Conservation (phyloP, 2,329 filamentous ascomycete genomes). For the Ploettnerulaceae sp. region DNA sequence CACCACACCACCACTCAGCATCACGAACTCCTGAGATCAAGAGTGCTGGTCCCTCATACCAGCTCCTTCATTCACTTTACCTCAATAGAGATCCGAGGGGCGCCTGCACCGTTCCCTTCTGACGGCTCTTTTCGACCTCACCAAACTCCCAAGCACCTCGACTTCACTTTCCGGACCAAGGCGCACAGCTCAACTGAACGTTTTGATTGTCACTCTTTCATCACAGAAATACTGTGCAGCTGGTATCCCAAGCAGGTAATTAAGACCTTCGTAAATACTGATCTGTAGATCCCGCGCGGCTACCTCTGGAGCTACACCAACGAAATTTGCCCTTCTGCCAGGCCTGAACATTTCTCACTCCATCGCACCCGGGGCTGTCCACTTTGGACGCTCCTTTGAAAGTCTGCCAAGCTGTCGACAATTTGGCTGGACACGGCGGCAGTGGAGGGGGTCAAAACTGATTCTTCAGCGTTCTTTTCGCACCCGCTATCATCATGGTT, state of each 20-base stretch:
- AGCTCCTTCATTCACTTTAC: conserved; percentile 11
- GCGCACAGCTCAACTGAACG: conserved; percentile 2
- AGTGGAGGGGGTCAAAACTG: conserved; percentile 50
- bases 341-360: conserved; percentile 12
- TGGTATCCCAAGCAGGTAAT: conserved; percentile 13
- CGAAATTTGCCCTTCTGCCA: conserved; percentile 6
- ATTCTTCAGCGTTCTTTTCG: conserved; percentile 51
- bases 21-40: conserved; percentile 11
- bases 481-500: conserved; percentile 55
- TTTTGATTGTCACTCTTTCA: conserved; percentile 6
- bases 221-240: not conserved
- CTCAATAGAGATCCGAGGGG: conserved; percentile 29
- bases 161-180: conserved; percentile 3
- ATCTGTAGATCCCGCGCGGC: conserved; percentile 18
- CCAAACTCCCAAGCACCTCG: conserved; percentile 2
- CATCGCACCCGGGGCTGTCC: conserved; percentile 32
- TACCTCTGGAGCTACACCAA: conserved; percentile 9
- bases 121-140: conserved; percentile 28
- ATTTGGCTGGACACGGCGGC: conserved; percentile 23
- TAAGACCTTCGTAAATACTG: conserved; percentile 6
- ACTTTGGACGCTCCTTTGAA: conserved; percentile 34
- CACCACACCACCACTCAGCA: conserved; percentile 6
- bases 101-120: conserved; percentile 36
- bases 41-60: conserved; percentile 20
- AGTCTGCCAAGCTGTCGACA: conserved; percentile 29